A percentile compares a stretch with the other conserved stretches of the same genome.
These are phyloP conservation scores for Apophysomyces sp. DNA, from an alignment of 371 early-diverging fungal genomes.

Conservation along the genomic window DNA sequence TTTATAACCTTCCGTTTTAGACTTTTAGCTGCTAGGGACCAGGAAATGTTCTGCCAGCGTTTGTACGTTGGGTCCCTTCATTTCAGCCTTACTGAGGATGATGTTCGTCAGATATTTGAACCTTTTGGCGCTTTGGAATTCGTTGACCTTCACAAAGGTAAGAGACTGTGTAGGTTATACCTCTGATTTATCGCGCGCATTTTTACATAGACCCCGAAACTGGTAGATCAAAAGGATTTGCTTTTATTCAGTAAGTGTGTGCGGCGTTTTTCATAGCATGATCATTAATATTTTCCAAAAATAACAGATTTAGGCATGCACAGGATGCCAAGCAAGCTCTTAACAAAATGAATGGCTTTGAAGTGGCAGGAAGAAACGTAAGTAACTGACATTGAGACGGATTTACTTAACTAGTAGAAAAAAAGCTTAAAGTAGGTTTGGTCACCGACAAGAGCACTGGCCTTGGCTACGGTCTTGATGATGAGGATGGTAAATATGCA, in stretches of 20 bases:
- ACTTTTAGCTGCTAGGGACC: constrained; percentile 12
- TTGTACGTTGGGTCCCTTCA: constrained; percentile 84
- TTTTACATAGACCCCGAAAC: constrained; percentile 64
- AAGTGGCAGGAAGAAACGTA: constrained; percentile 73
- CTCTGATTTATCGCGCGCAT: background rate
- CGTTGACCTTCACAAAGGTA: constrained; percentile 73
- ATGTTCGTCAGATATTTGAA: constrained; percentile 83
- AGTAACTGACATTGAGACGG: constrained; percentile 10
- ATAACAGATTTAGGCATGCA: constrained; percentile 62
- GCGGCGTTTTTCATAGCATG: background rate
- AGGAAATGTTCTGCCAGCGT: constrained; percentile 60
- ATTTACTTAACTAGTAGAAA: background rate
- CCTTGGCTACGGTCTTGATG: constrained; percentile 47
- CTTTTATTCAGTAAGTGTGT: constrained; percentile 76
- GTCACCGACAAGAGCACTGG: constrained; percentile 66
- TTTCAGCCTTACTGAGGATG: constrained; percentile 80
- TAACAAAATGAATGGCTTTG: constrained; percentile 86
- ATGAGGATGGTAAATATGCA: constrained; percentile 49
- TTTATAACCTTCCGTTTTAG: background rate
- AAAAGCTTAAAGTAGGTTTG: constrained; percentile 79
- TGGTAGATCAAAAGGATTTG: constrained; percentile 85
- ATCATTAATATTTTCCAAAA: background rate
- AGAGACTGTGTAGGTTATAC: background rate
- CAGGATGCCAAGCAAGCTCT: constrained; percentile 83
- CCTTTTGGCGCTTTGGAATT: constrained; percentile 87